phyloP scores from a whole-genome alignment of 1,284 basidiomycete genomes.

The Ceraceosorus guamensis region DNA sequence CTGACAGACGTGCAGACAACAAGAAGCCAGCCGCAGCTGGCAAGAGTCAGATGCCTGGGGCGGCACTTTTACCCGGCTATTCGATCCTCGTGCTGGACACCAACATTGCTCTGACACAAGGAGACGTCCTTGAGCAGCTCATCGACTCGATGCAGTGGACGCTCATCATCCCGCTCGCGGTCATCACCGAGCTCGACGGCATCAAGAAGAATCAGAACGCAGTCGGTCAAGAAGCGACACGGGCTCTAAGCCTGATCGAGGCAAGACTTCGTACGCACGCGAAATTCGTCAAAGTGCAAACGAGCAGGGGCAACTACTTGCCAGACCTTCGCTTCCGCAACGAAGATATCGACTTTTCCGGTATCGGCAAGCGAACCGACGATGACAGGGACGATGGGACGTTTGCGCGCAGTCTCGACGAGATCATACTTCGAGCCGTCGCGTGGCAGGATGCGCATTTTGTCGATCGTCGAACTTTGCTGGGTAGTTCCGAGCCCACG shows the following conservation, averaged over 20 bases:
- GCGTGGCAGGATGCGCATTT: conserved; percentile 89
- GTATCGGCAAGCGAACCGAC: not conserved
- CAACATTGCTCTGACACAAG: conserved; percentile 65
- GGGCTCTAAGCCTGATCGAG: conserved; percentile 68
- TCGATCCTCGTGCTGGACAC: conserved; percentile 87
- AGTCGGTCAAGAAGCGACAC: conserved; percentile 58
- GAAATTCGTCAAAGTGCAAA: conserved; percentile 81
- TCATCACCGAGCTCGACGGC: conserved; percentile 92
- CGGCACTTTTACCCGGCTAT: conserved; percentile 74
- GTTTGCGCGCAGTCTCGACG: conserved; percentile 71
- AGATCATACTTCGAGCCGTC: conserved; percentile 82
- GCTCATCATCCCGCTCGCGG: conserved; percentile 67
- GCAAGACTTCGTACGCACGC: conserved; percentile 66
- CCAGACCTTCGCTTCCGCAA: conserved; percentile 71
- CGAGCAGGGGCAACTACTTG: conserved; percentile 87
- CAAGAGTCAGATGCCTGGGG: not conserved
- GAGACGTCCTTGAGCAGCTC: conserved; percentile 51
- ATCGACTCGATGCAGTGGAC: conserved; percentile 79
- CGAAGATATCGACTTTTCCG: conserved; percentile 70
- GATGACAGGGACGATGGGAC: conserved; percentile 37
- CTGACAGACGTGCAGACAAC: not conserved
- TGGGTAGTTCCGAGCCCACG: conserved; percentile 18
- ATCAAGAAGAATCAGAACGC: conserved; percentile 65
- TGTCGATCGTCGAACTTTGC: conserved; percentile 63
- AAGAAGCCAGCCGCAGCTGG: not conserved